Conservation (phyloP, 225 moss, liverwort and hornwort species). For the Physcomitrium patens region DNA sequence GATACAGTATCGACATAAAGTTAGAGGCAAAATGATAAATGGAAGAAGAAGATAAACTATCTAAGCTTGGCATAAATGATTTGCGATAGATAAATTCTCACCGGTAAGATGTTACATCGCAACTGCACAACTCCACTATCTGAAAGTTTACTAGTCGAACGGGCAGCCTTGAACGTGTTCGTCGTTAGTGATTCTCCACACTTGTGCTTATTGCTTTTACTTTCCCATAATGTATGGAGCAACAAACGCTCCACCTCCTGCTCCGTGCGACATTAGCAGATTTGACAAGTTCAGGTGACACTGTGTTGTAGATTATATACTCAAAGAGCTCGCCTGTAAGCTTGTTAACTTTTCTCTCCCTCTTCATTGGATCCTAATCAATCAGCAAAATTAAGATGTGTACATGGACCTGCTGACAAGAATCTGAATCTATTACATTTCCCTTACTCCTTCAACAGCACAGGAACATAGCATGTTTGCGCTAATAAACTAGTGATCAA, state of each 20-base stretch:
- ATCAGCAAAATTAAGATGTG: not conserved
- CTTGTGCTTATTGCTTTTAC: constrained; percentile 86
- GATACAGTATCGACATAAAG: constrained; percentile 2
- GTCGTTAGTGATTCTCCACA: constrained; percentile 77
- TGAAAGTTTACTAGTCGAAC: constrained; percentile 69
- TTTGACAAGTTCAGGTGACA: constrained; percentile 49
- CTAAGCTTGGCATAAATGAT: constrained; percentile 4
- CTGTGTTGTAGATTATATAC: constrained; percentile 83
- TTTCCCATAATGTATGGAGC: constrained; percentile 80
- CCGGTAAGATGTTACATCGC: constrained; percentile 79
- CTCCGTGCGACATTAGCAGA: constrained; percentile 1
- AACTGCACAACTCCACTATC: constrained; percentile 72
- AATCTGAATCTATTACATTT: constrained; percentile 3
- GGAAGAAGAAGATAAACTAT: not conserved
- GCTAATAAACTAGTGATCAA: not conserved
- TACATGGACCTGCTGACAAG: not conserved
- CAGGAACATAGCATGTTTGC: not conserved
- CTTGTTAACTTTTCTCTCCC: constrained; percentile 74
- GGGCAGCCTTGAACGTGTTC: constrained; percentile 89
- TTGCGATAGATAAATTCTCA: constrained; percentile 37
- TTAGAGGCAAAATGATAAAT: not conserved
- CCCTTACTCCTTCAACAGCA: not conserved
- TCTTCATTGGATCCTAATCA: constrained; percentile 62
- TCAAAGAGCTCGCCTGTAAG: constrained; percentile 69
- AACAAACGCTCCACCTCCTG: constrained; percentile 77